Evolutionary conservation across 2,329 filamentous ascomycete species (phyloP), one percentile per base, ranked within the genome.

Genomic region (Colletotrichum spinosum): DNA sequence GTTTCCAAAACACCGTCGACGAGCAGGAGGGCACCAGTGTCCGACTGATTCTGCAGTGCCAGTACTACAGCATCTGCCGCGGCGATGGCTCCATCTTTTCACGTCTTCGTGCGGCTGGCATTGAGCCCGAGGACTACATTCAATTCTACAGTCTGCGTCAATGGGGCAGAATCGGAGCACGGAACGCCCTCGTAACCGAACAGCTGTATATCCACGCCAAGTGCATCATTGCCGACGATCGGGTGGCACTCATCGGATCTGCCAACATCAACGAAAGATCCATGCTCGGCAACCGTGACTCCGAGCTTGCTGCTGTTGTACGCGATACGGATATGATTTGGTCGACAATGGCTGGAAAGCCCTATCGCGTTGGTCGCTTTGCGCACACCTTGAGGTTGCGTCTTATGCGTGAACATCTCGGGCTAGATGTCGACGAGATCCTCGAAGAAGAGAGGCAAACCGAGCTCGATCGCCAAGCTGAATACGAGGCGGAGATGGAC

Each of bases 201-300:
- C 96, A 98, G 79, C 86, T 99, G 10, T 99, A 99, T 75, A 98
- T 99, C 62, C 96, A 99, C 73, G 96, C 96, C 67, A 99, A 99
- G 79, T 92, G 92, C 70, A 98, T 98, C 84, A 87, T 99, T 60
- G 95, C 97, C 5, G 96, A 99, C 76, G 96, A 99, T 73, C 89
- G 95, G 39, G 88, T 96, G 63, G 95, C 91, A 17, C 89, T 99
- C 67, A 99, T 99, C 71, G 96, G 96, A 15, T 98, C 95, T 50
- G 96, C 96, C 57, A 99, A 99, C 75, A 98, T 99, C 83, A 99
- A 99, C 72, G 96, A 99, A 78, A 90, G 96, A 50, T 98, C 95
- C 7, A 94, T 98, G 93, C 78, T 97, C 67, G 96, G 96, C 8
- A 91, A 88, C 53, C 88, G 96, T 72, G 96, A 99, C 77, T 97